A percentile compares a stretch with the other conserved stretches of the same genome.
These are phyloP conservation scores for Dentipellis sp. DNA, from an alignment of 768 basidiomycete genomes.

Conservation along the genomic window DNA sequence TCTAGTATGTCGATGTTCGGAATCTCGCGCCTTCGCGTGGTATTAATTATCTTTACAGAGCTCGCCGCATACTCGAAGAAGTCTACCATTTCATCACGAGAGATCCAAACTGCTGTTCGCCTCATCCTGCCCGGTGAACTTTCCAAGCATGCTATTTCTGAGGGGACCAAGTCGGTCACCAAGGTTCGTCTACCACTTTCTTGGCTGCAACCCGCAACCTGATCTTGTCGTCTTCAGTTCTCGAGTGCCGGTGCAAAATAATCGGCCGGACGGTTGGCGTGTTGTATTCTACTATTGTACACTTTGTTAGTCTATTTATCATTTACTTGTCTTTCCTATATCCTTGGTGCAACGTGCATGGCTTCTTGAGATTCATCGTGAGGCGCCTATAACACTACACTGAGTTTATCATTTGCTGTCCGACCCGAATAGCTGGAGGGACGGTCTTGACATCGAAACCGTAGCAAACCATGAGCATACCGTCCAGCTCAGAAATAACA, in stretches of 20 bases:
- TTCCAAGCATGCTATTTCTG: constrained; percentile 97
- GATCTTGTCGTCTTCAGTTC: constrained; percentile 7
- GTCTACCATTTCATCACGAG: constrained; percentile 96
- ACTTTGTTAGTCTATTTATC: constrained; percentile 4
- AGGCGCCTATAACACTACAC: too few relatives aligned
- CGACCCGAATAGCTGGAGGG: too few relatives aligned
- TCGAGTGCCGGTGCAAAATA: constrained; percentile 20
- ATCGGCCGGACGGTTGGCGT: not conserved
- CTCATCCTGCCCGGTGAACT: constrained; percentile 96
- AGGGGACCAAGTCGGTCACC: constrained; percentile 76
- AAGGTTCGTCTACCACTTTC: constrained; percentile 27
- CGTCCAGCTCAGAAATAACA: too few relatives aligned
- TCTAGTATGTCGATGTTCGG: constrained; percentile 46
- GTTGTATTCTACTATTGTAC: constrained; percentile 7
- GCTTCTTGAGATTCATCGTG: too few relatives aligned
- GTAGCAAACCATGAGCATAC: too few relatives aligned
- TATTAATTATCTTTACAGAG: constrained; percentile 36
- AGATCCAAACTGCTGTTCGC: constrained; percentile 95
- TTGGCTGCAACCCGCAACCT: not conserved
- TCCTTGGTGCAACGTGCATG: not conserved
- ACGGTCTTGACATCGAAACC: too few relatives aligned
- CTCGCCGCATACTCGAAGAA: constrained; percentile 98
- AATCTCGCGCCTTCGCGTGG: not conserved
- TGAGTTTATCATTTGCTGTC: too few relatives aligned
- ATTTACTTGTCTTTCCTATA: not conserved